phyloP scores from a whole-genome alignment of 176 grass and related monocot genomes.

The Lolium rigidum region DNA sequence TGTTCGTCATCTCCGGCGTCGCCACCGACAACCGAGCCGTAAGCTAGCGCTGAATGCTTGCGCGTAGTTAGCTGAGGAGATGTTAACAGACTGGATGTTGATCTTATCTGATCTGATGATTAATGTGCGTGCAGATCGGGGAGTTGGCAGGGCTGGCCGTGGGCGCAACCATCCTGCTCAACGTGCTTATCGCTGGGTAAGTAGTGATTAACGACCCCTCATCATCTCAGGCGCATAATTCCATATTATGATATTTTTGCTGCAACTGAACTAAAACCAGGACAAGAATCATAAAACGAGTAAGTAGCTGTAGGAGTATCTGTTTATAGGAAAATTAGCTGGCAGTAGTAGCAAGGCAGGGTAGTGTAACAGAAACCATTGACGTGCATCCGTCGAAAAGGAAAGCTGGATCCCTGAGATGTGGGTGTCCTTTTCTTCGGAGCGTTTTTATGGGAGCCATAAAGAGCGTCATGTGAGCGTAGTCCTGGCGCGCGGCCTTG shows the following conservation, averaged over 20 bases:
- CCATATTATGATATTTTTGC: too few relatives aligned
- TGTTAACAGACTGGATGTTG: too few relatives aligned
- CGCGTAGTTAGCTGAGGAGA: background rate
- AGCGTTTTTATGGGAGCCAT: conserved; percentile 46
- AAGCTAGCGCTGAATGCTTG: background rate
- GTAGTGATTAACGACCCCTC: too few relatives aligned
- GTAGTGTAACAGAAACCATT: background rate
- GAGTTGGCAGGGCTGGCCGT: conserved; percentile 78
- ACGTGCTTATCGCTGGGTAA: conserved; percentile 82
- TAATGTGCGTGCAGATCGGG: conserved; percentile 59
- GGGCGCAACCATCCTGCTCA: conserved; percentile 74
- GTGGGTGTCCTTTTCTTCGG: conserved; percentile 37
- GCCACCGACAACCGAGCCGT: conserved; percentile 87
- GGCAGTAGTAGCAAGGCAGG: background rate
- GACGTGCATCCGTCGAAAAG: background rate
- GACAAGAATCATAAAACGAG: too few relatives aligned
- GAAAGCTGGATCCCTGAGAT: background rate
- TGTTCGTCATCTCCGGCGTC: conserved; percentile 93
- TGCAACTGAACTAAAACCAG: too few relatives aligned
- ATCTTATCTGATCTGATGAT: background rate
- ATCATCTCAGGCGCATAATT: too few relatives aligned
- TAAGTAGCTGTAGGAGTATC: too few relatives aligned
- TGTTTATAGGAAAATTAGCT: too few relatives aligned
- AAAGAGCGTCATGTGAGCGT: conserved; percentile 44
- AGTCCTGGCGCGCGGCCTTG: too few relatives aligned